phyloP scores from a whole-genome alignment of 2,329 filamentous ascomycete genomes.

The Xylariaceae sp. region DNA sequence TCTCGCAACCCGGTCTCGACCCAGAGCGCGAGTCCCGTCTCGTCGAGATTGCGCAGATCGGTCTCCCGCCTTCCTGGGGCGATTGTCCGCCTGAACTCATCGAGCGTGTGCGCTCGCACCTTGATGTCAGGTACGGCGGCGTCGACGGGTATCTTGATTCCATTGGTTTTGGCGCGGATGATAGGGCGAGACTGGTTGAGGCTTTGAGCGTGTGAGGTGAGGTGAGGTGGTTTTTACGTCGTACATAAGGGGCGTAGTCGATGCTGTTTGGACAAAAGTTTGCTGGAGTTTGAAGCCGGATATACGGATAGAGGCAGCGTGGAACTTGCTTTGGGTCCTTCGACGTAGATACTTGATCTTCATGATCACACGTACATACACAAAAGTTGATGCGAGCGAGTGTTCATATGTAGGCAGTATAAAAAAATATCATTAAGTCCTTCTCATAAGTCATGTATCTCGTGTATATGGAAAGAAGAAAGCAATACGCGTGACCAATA shows the following conservation, averaged over 20 bases:
- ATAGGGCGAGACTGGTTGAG: constrained; percentile 40
- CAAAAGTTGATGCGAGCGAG: neutral
- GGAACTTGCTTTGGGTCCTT: neutral
- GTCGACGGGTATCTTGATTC: constrained; percentile 58
- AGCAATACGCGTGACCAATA: neutral
- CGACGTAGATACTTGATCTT: neutral
- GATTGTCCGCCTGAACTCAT: constrained; percentile 62
- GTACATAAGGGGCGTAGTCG: neutral
- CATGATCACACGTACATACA: neutral
- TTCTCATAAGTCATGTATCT: neutral
- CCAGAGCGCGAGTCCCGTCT: constrained; percentile 59
- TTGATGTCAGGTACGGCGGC: constrained; percentile 60
- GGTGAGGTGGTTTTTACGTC: neutral
- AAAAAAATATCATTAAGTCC: neutral
- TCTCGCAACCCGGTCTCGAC: constrained; percentile 56
- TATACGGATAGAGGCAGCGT: neutral
- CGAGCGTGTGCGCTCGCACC: constrained; percentile 48
- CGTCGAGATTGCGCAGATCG: constrained; percentile 63
- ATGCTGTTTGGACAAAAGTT: neutral
- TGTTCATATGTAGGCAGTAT: neutral
- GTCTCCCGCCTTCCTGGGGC: constrained; percentile 68
- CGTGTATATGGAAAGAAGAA: neutral
- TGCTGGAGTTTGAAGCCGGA: no score
- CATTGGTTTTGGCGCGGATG: constrained; percentile 51
- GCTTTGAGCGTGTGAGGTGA: constrained; percentile 39